Evolutionary conservation across 163 green algal genomes (phyloP).

Genomic region (Coccomyxa subellipsoidea): DNA sequence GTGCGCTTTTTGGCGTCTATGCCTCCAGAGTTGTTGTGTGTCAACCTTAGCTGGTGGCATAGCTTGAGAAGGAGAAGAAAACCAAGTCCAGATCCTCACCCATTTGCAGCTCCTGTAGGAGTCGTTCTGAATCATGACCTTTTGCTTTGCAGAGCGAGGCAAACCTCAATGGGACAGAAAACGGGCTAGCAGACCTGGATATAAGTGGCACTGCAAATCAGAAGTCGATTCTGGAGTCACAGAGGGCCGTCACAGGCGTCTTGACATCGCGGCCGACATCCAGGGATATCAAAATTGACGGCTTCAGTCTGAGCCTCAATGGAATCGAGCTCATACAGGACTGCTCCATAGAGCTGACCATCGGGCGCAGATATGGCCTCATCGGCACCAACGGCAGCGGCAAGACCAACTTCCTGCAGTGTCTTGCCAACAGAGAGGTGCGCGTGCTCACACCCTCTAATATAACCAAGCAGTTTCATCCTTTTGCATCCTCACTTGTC

Average conservation of each 20-base stretch:
- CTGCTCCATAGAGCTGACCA: conserved; percentile 71
- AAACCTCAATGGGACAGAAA: neutral
- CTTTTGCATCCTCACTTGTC: neutral
- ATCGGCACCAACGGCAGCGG: conserved; percentile 80
- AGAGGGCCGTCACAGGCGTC: conserved; percentile 45
- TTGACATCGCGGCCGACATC: conserved; percentile 54
- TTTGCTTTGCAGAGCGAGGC: conserved; percentile 2
- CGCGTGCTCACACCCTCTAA: neutral
- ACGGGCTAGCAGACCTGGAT: neutral
- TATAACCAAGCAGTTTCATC: neutral
- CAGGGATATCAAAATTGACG: conserved; percentile 69
- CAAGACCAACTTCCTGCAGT: conserved; percentile 71
- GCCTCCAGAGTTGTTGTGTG: no score
- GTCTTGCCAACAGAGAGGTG: conserved; percentile 52
- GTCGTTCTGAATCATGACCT: no score
- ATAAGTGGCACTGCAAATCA: conserved; percentile 7
- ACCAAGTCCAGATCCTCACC: no score
- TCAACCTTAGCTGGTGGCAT: no score
- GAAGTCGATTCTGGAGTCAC: neutral
- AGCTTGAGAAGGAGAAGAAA: no score
- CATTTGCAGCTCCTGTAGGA: no score
- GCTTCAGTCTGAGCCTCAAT: conserved; percentile 57
- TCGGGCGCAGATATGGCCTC: conserved; percentile 71
- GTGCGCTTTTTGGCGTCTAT: no score
- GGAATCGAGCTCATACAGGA: conserved; percentile 59